Conservation (phyloP, 768 basidiomycete species). For the Hortiboletus campestris region DNA sequence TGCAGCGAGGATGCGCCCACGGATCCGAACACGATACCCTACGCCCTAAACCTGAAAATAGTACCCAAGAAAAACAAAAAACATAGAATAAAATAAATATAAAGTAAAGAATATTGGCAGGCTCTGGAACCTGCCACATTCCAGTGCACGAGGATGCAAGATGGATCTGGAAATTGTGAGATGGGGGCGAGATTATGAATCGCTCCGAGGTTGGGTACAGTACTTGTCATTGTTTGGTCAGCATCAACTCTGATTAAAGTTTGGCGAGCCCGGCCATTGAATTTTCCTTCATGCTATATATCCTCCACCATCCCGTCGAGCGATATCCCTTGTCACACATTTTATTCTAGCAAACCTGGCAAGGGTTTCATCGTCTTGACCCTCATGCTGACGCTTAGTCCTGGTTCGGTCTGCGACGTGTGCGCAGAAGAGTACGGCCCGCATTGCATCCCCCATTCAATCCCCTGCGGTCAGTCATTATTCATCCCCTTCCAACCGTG, state of each 20-base stretch:
- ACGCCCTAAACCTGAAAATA: slow-evolving; percentile 31
- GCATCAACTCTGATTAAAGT: slow-evolving; percentile 28
- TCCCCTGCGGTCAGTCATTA: slow-evolving; percentile 65
- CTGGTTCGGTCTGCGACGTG: slow-evolving; percentile 85
- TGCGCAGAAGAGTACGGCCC: slow-evolving; percentile 84
- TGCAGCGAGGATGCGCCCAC: neutral
- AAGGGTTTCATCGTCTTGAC: slow-evolving; percentile 40
- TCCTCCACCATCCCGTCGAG: slow-evolving; percentile 42
- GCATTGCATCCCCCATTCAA: slow-evolving; percentile 72
- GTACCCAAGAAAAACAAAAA: neutral
- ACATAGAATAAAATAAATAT: neutral
- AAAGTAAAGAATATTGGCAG: neutral
- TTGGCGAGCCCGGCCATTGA: slow-evolving; percentile 25
- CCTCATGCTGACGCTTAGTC: slow-evolving; percentile 76
- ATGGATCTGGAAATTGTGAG: slow-evolving; percentile 6
- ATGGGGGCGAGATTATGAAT: slow-evolving; percentile 2
- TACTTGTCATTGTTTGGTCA: slow-evolving; percentile 30
- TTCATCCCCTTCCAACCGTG: slow-evolving; percentile 21
- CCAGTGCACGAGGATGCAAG: neutral
- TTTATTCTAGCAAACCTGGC: slow-evolving; percentile 39
- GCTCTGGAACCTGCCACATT: slow-evolving; percentile 15
- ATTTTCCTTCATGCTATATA: slow-evolving; percentile 47
- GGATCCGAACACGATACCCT: slow-evolving; percentile 1
- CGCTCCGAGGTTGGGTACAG: slow-evolving; percentile 15
- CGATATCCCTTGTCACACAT: slow-evolving; percentile 44